Percentiles rank a stretch among this genome's conserved stretches.
Conservation (phyloP, 352 stramenopile genomes). For the Aphanomyces stellatus region DNA sequence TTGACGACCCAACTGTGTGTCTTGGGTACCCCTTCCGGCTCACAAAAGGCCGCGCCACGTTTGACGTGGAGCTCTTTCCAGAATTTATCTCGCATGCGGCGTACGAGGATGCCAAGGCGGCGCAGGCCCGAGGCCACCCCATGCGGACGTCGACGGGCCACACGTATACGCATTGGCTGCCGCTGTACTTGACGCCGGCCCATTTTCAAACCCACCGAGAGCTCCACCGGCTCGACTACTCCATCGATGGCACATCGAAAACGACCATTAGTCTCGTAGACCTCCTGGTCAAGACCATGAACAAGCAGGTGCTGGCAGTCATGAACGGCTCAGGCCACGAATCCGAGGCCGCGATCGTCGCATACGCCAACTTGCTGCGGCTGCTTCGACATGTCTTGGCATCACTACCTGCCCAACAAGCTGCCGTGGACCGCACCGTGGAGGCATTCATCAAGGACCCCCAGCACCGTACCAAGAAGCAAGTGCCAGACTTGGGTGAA, state of each 20-base stretch:
- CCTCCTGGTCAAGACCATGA: neutral
- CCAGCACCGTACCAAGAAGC: neutral
- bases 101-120: neutral
- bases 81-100: neutral
- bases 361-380: conserved; percentile 14
- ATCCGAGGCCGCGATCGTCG: conserved; percentile 9
- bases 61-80: neutral
- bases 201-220: neutral
- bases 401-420: neutral
- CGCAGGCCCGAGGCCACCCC: neutral
- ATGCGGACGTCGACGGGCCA: conserved; percentile 11
- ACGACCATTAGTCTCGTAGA: neutral
- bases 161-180: neutral
- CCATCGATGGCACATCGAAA: neutral
- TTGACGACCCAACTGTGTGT: conserved; percentile 7
- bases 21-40: conserved; percentile 2
- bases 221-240: neutral
- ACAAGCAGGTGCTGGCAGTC: conserved; percentile 3
- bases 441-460: neutral
- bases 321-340: conserved; percentile 4
- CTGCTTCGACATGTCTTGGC: neutral
- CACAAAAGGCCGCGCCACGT: neutral
- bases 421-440: neutral
- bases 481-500: conserved; percentile 9
- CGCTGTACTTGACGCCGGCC: neutral